Conservation (phyloP, 371 early-diverging fungal species). For the Mucor mucedo region DNA sequence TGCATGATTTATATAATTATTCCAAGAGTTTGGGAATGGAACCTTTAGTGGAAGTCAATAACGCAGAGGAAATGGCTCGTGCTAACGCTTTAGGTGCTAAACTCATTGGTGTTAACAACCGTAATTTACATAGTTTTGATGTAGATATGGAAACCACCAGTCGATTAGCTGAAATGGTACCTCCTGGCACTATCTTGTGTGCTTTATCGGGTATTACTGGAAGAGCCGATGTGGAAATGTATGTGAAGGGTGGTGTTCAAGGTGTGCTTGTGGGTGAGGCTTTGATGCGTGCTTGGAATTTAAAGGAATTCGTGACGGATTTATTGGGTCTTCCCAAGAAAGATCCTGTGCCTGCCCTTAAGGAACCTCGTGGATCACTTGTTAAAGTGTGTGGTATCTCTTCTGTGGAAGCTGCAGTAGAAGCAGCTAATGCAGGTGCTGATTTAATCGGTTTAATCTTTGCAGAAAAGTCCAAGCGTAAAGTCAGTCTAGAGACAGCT, state of each 20-base stretch:
- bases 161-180: constrained; percentile 76
- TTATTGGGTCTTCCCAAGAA: constrained; percentile 60
- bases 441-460: constrained; percentile 93
- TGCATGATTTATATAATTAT: constrained; percentile 72
- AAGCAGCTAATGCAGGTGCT: constrained; percentile 82
- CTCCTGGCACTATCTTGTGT: constrained; percentile 73
- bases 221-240: constrained; percentile 84
- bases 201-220: constrained; percentile 91
- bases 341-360: constrained; percentile 25
- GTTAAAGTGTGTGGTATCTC: constrained; percentile 95
- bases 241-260: constrained; percentile 73
- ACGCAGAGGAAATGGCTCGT: constrained; percentile 83
- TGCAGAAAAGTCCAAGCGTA: constrained; percentile 71
- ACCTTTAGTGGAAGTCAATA: constrained; percentile 97
- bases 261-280: constrained; percentile 96
- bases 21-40: constrained; percentile 89
- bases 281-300: constrained; percentile 87
- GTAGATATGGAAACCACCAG: constrained; percentile 90
- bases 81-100: constrained; percentile 84
- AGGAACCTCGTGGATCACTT: constrained; percentile 33
- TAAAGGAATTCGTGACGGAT: constrained; percentile 73
- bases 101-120: constrained; percentile 96
- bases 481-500: constrained; percentile 66
- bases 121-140: constrained; percentile 94
- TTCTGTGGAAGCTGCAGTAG: constrained; percentile 79